A percentile compares a stretch with the other conserved stretches of the same genome.
phyloP scores from a whole-genome alignment of 345 rosid genomes.

The Syzygium aromaticum region DNA sequence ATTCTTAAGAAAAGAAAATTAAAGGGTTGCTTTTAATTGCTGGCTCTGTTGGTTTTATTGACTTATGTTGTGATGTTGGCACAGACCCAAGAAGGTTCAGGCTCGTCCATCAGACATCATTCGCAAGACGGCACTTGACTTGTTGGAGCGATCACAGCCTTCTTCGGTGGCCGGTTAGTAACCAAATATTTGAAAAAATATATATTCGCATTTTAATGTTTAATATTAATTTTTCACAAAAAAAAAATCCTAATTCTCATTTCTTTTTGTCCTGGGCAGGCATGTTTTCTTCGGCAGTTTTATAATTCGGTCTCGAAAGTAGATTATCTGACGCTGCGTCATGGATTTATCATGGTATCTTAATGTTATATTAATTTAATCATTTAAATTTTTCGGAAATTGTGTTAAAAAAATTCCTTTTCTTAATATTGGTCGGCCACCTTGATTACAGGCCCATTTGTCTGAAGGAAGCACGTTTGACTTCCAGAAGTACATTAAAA shows the following conservation, averaged over 20 bases:
- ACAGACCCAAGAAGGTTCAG: constrained; percentile 47
- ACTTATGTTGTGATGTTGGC: background rate
- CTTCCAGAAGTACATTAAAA: constrained; percentile 69
- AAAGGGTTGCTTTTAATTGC: background rate
- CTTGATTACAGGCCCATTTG: constrained; percentile 55
- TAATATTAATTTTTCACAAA: background rate
- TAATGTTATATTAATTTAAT: background rate
- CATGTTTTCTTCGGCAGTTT: constrained; percentile 60
- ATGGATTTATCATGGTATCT: constrained; percentile 69
- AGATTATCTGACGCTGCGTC: constrained; percentile 68
- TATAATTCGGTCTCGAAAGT: constrained; percentile 56
- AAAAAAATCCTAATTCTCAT: background rate
- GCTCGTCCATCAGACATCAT: constrained; percentile 48
- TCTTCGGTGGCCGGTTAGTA: constrained; percentile 47
- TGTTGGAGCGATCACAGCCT: constrained; percentile 37
- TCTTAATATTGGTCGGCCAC: background rate
- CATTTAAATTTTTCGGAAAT: background rate
- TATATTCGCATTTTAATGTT: background rate
- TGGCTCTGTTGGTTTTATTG: background rate
- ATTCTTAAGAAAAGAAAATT: background rate
- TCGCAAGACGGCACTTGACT: constrained; percentile 45
- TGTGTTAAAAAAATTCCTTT: background rate
- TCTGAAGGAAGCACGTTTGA: constrained; percentile 44
- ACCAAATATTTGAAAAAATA: background rate
- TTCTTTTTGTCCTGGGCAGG: constrained; percentile 13